Base-by-base conservation (phyloP, 2,329 filamentous ascomycete species). In the Stachybotrys chlorohalonatus region DNA sequence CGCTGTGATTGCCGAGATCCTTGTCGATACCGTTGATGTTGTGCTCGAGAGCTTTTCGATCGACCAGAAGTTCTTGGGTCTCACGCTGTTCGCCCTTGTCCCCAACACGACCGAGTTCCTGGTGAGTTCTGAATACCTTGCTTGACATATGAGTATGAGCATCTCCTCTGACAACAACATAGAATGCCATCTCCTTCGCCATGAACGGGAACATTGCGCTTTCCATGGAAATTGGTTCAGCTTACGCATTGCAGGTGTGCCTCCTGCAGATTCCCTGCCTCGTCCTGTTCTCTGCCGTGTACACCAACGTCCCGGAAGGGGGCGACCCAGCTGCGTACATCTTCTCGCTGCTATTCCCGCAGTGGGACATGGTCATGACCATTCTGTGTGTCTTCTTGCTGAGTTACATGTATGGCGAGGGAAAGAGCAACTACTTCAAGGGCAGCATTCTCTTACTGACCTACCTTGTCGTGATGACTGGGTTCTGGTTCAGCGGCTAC, bases 361-460 rank as follows among this genome's bases (percentile, higher is more conserved):
- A 99, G 70, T 99, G 93, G 93, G 94, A 99, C 69, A 95, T 99
- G 90, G 86, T 97, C 11, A 96, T 90, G 0, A 90, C 97, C 15
- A 96, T 97, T 56, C 75, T 99, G 15, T 96, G 93, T 65, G 91
- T 99, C 16, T 96, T 99, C 75, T 75, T 99, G 55, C 83, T 99
- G 60, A 96, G 91, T 65, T 96, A 97, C 76, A 93, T 99, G 78
- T 95, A 97, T 64, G 90, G 93, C 52, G 94, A 99, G 73, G 94
- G 94, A 47, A 99, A 99, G 83, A 97, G 92, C 77, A 99, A 99
- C 72, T 99, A 99, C 73, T 99, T 99, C 83, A 99, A 99, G 76
- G 94, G 94, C 52, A 95, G 90, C 60, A 96, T 97, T 62, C 78
- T 99, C 53, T 84, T 97, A 59, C 76, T 99, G 52, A 94, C 90